phyloP scores from a whole-genome alignment of 257 asterid genomes.

The Haberlea rhodopensis region DNA sequence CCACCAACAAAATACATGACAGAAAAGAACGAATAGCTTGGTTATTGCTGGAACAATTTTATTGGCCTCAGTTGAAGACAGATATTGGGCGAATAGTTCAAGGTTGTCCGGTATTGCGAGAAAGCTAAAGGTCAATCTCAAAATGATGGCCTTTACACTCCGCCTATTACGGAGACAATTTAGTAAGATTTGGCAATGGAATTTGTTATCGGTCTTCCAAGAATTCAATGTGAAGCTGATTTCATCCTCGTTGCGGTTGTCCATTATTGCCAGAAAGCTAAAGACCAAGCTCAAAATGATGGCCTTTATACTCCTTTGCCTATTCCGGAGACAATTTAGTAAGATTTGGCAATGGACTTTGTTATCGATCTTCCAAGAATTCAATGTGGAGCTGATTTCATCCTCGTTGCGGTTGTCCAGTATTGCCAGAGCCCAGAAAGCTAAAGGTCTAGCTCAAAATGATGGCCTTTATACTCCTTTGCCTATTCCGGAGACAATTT shows the following conservation, averaged over 20 bases:
- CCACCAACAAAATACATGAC: not conserved
- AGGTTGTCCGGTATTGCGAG: no score
- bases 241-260: not conserved
- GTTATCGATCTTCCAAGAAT: not conserved
- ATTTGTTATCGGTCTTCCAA: not conserved
- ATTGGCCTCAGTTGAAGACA: not conserved
- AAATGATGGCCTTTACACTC: not conserved
- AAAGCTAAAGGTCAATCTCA: not conserved
- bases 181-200: not conserved
- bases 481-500: not conserved
- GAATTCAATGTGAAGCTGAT: not conserved
- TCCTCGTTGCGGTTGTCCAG: not conserved
- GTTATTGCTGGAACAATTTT: constrained; percentile 1
- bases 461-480: not conserved
- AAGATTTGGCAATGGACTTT: no score
- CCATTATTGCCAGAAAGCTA: no score
- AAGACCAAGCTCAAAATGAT: not conserved
- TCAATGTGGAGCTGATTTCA: not conserved
- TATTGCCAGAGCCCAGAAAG: no score
- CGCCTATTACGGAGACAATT: not conserved
- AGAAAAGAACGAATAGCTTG: not conserved
- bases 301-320: not conserved
- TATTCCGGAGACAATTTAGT: not conserved
- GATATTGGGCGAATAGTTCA: no score
- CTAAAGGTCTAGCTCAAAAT: not conserved